Percentiles rank a stretch among this genome's conserved stretches.
These are phyloP conservation scores for Aspergillus novoparasiticus DNA, from an alignment of 2,329 filamentous ascomycete genomes.

Conservation along the genomic window DNA sequence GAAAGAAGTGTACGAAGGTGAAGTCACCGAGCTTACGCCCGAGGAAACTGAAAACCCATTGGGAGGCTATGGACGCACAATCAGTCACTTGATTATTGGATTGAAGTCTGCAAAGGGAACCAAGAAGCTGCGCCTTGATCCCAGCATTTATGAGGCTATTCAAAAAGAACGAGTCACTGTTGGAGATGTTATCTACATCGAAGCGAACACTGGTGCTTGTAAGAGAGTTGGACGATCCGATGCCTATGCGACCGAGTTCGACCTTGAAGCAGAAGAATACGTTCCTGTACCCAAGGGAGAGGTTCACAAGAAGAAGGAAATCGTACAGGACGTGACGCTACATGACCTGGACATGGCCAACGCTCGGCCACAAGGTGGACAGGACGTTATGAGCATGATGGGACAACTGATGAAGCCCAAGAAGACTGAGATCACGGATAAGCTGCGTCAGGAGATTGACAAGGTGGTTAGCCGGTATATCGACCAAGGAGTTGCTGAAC, in stretches of 20 bases:
- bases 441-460: constrained; percentile 93
- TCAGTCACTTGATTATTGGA: constrained; percentile 91
- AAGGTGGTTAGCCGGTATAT: constrained; percentile 99
- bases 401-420: constrained; percentile 99
- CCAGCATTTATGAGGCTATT: constrained; percentile 98
- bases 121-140: constrained; percentile 95
- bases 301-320: constrained; percentile 99
- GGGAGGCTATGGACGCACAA: constrained; percentile 95
- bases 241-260: constrained; percentile 97
- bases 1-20: constrained; percentile 98
- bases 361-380: constrained; percentile 89
- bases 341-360: constrained; percentile 97
- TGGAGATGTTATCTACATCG: constrained; percentile 98
- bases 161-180: constrained; percentile 96
- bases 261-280: constrained; percentile 97
- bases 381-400: constrained; percentile 99
- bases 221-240: constrained; percentile 96
- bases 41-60: constrained; percentile 98
- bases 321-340: constrained; percentile 96
- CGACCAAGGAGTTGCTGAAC: constrained; percentile 93
- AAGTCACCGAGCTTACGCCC: constrained; percentile 95
- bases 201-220: constrained; percentile 97
- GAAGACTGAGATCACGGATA: constrained; percentile 99
- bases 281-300: constrained; percentile 98
- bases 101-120: constrained; percentile 94